phyloP scores from a whole-genome alignment of 768 basidiomycete genomes.

The Sarcodon aspratus region DNA sequence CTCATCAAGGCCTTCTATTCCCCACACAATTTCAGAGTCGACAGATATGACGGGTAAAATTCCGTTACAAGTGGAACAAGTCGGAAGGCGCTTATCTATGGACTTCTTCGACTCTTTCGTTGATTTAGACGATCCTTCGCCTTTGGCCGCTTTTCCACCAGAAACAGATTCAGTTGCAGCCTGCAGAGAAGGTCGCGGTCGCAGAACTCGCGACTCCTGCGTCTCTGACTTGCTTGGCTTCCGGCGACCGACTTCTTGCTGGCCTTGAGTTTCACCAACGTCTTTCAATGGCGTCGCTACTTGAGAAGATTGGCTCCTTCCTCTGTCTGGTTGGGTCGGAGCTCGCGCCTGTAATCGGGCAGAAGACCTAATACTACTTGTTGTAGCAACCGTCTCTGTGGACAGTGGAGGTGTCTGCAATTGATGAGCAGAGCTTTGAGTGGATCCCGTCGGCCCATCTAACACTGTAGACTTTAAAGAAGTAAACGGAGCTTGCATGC shows the following conservation, averaged over 20 bases:
- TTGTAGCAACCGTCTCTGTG: too few species aligned
- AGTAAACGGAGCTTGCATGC: too few species aligned
- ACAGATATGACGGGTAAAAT: conserved; percentile 68
- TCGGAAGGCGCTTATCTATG: conserved; percentile 44
- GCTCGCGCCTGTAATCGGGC: too few species aligned
- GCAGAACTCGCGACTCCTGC: conserved; percentile 11
- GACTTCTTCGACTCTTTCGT: conserved; percentile 8
- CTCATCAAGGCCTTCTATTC: conserved; percentile 41
- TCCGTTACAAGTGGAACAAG: conserved; percentile 61
- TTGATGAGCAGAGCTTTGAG: not conserved
- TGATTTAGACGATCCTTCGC: not conserved
- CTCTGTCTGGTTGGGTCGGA: not conserved
- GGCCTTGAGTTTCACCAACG: too few species aligned
- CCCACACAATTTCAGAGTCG: conserved; percentile 69
- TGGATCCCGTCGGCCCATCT: not conserved
- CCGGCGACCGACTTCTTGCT: too few species aligned
- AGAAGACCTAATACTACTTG: too few species aligned
- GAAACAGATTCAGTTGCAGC: conserved; percentile 2
- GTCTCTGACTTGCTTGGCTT: not conserved
- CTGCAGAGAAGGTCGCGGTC: conserved; percentile 9
- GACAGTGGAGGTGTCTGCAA: too few species aligned
- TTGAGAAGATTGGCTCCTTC: conserved; percentile 9
- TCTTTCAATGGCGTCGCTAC: conserved; percentile 7
- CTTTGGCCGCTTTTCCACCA: conserved; percentile 2
- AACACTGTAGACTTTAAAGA: not conserved